Evolutionary conservation across 805 yeast genomes (phyloP).

Genomic region (Nakazawaea ambrosiae): DNA sequence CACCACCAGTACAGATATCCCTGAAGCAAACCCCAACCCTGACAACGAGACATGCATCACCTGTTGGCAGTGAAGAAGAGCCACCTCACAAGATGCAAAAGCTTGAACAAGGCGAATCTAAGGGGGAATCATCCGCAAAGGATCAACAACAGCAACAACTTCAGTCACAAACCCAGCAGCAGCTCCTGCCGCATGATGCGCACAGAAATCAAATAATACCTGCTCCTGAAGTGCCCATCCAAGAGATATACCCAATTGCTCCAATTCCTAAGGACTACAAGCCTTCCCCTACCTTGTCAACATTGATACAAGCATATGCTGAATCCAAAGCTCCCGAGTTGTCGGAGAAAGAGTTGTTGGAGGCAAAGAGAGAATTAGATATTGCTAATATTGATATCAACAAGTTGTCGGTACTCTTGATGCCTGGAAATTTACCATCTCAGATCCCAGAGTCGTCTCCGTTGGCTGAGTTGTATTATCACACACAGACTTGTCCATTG

Average conservation of each 20-base stretch:
- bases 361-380: constrained; percentile 23
- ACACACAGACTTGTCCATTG: constrained; percentile 83
- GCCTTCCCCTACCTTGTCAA: constrained; percentile 22
- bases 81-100: constrained; percentile 6
- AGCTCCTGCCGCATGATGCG: neutral
- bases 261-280: constrained; percentile 9
- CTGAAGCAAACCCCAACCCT: too few relatives aligned
- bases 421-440: constrained; percentile 47
- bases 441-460: constrained; percentile 55
- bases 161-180: neutral
- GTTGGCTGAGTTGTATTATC: constrained; percentile 77
- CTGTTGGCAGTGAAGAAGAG: neutral
- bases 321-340: constrained; percentile 13
- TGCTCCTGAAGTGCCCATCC: neutral
- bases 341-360: constrained; percentile 21
- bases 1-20: neutral
- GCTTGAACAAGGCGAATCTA: neutral
- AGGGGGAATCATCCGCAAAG: too few relatives aligned
- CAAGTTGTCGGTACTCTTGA: constrained; percentile 35
- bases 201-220: neutral
- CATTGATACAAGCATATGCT: constrained; percentile 22
- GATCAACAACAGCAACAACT: neutral
- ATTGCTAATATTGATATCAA: constrained; percentile 32
- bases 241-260: constrained; percentile 3
- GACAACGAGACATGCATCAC: too few relatives aligned